These are phyloP conservation scores for Candida schatavii DNA, from an alignment of 805 yeast species.

Conservation along the genomic window DNA sequence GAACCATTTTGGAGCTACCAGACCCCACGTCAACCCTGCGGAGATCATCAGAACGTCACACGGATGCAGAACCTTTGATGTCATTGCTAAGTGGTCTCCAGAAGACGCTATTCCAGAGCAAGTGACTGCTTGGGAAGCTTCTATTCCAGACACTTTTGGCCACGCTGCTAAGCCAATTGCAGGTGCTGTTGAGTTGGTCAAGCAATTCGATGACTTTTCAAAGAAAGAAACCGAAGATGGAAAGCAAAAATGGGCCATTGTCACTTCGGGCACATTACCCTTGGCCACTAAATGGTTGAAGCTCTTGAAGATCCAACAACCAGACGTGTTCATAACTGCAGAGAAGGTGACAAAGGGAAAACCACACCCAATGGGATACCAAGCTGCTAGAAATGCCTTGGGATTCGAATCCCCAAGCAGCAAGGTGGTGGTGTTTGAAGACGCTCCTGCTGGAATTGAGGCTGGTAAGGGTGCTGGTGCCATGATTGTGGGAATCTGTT, in stretches of 20 bases:
- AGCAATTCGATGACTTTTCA: conserved; percentile 21
- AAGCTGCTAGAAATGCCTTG: conserved; percentile 22
- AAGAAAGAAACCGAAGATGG: conserved; percentile 18
- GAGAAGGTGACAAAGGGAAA: conserved; percentile 28
- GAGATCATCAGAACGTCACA: conserved; percentile 29
- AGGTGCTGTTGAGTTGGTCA: conserved; percentile 28
- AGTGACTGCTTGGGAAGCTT: conserved; percentile 27
- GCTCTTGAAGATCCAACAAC: conserved; percentile 21
- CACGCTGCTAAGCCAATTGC: conserved; percentile 26
- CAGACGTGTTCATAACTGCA: conserved; percentile 27
- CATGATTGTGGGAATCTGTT: conserved; percentile 28
- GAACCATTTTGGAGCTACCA: conserved; percentile 26
- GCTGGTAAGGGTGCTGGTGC: conserved; percentile 30
- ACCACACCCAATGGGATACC: conserved; percentile 31
- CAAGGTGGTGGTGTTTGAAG: conserved; percentile 28
- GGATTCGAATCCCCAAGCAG: conserved; percentile 23
- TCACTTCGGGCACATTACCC: conserved; percentile 28
- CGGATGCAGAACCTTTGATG: conserved; percentile 29
- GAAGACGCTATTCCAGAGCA: conserved; percentile 26
- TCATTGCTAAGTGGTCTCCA: conserved; percentile 30
- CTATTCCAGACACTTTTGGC: conserved; percentile 27
- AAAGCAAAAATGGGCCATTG: conserved; percentile 29
- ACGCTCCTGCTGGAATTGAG: conserved; percentile 29
- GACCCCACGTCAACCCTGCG: conserved; percentile 29
- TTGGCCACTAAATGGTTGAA: conserved; percentile 31